phyloP scores from a whole-genome alignment of 352 stramenopile genomes.

The Globisporangium spiculum region DNA sequence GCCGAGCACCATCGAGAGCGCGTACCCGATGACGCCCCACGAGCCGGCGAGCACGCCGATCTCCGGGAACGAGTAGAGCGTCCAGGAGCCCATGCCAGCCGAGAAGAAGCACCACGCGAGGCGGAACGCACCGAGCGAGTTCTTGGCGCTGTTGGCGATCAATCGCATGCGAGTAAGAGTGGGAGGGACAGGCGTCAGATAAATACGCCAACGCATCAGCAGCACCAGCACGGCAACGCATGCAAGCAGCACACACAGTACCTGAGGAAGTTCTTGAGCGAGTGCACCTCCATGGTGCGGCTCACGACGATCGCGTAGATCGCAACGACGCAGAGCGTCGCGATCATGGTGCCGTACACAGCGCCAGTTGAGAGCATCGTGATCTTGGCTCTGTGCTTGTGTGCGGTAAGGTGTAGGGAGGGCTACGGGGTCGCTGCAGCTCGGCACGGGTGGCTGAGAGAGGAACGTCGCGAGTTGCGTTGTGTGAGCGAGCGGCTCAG shows the following conservation, averaged over 20 bases:
- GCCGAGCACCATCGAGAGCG: constrained; percentile 54
- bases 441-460: not conserved
- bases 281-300: constrained; percentile 50
- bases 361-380: constrained; percentile 45
- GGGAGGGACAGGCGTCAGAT: not conserved
- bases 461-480: not conserved
- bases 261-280: constrained; percentile 64
- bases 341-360: constrained; percentile 59
- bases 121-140: constrained; percentile 48
- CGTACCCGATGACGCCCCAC: constrained; percentile 78
- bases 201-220: not conserved
- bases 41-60: constrained; percentile 68
- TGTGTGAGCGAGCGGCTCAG: not conserved
- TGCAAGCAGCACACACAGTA: constrained; percentile 12
- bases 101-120: constrained; percentile 83
- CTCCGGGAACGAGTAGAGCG: constrained; percentile 72
- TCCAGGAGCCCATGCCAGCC: constrained; percentile 71
- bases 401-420: not conserved
- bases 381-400: not conserved
- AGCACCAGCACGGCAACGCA: not conserved
- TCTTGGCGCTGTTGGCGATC: constrained; percentile 45
- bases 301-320: constrained; percentile 67
- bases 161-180: not conserved
- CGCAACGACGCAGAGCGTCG: constrained; percentile 56
- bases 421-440: not conserved